Evolutionary conservation across 2,329 filamentous ascomycete species (phyloP), one percentile per base, ranked within the genome.

Genomic region (Sporothrix phasma): DNA sequence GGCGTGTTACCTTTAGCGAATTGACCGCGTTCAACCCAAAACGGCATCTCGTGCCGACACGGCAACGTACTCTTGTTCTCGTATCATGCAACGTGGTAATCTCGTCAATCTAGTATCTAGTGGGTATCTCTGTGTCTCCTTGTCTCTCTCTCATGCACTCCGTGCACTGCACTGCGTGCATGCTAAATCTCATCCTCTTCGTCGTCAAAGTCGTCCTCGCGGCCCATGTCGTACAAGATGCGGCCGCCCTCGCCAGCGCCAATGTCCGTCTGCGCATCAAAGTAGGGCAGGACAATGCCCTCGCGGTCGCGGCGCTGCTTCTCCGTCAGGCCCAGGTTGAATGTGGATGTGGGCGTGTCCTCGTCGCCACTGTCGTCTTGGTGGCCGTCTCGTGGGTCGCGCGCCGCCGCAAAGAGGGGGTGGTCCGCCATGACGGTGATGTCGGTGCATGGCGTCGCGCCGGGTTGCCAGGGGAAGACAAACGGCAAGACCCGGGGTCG

Each of bases 191-290:
- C 92, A 76, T 97, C 92, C 71, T 97, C 74, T 64, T 76, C 74
- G 26, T 76, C 74, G 65, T 76, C 74, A 65, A 97, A 97, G 73
- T 97, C 92, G 75, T 99, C 94, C 77, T 97, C 94, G 67, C 86
- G 84, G 1, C 92, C 93, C 89, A 97, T 96, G 70, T 97, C 93
- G 74, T 99, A 99, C 71, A 99, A 73, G 68, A 99, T 99, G 66
- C 93, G 83, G 0, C 94, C 94, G 4, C 94, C 93, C 71, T 96
- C 91, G 0, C 92, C 92, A 0, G 84, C 82, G 1, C 86, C 88
- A 61, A 86, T 82, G 56, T 88, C 88, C 62, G 86, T 90, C 80
- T 99, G 94, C 26, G 94, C 94, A 78, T 99, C 94, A 75, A 95
- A 97, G 74, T 99, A 97, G 17, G 94, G 94, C 74, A 97, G 74